Conservation (phyloP, 73 alveolate species). For the Tetrahymena borealis region DNA sequence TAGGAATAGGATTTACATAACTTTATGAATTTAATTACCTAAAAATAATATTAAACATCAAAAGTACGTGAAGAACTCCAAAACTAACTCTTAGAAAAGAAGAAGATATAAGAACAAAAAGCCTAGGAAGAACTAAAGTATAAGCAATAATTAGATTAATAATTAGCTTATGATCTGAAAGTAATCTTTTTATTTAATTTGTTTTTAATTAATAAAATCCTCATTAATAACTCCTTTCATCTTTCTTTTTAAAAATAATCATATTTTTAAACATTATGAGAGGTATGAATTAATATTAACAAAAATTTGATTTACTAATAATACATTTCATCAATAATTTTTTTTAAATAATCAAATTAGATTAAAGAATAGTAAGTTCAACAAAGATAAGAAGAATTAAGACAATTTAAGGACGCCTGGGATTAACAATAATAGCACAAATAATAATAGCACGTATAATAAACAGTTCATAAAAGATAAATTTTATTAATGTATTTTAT, state of each 20-base stretch:
- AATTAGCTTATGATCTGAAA: background rate
- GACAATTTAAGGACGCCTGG: background rate
- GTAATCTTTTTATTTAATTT: background rate
- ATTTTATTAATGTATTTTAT: background rate
- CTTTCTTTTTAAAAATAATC: background rate
- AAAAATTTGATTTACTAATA: no score
- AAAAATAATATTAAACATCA: background rate
- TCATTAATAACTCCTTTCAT: no score
- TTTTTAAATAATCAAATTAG: background rate
- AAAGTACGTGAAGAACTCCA: background rate
- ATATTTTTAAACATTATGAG: no score
- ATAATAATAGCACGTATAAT: background rate
- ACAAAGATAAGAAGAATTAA: background rate
- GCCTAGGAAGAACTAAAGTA: background rate
- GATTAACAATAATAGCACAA: background rate
- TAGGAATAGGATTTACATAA: background rate
- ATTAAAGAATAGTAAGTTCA: background rate
- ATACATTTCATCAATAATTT: background rate
- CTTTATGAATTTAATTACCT: background rate
- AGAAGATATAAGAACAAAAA: background rate
- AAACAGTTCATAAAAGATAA: background rate
- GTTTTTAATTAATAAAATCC: no score
- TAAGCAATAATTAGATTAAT: background rate
- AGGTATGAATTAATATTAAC: no score
- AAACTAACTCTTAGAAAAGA: background rate